Evolutionary conservation across 176 grass and related monocot genomes (phyloP).

Genomic region (Alloteropsis semialata): DNA sequence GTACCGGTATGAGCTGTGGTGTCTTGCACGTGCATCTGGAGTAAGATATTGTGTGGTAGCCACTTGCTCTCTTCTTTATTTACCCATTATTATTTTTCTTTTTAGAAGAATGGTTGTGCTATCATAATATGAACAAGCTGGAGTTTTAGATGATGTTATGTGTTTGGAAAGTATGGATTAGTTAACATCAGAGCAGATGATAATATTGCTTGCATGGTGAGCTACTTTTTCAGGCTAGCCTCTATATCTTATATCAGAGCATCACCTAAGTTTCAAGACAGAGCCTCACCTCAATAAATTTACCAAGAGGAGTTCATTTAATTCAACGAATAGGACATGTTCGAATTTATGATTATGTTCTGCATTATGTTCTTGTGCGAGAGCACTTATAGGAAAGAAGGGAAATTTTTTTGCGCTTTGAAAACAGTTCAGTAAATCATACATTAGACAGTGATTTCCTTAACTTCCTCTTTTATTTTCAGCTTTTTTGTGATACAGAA

Average conservation of each 20-base stretch:
- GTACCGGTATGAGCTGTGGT: slow-evolving; percentile 94
- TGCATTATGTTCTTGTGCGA: not conserved
- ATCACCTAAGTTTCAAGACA: not conserved
- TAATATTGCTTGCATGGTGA: not conserved
- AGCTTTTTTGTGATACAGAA: slow-evolving; percentile 94
- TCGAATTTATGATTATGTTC: slow-evolving; percentile 4
- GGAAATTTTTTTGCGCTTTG: not conserved
- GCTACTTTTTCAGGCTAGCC: not conserved
- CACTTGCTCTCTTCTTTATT: slow-evolving; percentile 10
- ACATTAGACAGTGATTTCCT: slow-evolving; percentile 19
- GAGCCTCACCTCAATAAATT: not conserved
- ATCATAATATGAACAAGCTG: not conserved
- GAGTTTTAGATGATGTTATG: not conserved
- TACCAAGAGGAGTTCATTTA: not conserved
- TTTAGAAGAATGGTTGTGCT: not conserved
- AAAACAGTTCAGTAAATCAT: slow-evolving; percentile 1
- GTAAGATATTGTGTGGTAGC: slow-evolving; percentile 96
- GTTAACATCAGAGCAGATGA: not conserved
- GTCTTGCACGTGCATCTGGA: slow-evolving; percentile 84
- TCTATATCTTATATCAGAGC: not conserved
- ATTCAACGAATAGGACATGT: not conserved
- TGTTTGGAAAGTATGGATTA: not conserved
- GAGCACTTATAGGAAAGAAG: not conserved
- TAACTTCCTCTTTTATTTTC: slow-evolving; percentile 37
- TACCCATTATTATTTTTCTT: not conserved